Conservation (phyloP, 768 basidiomycete genomes). For the Mycena indigotica region DNA sequence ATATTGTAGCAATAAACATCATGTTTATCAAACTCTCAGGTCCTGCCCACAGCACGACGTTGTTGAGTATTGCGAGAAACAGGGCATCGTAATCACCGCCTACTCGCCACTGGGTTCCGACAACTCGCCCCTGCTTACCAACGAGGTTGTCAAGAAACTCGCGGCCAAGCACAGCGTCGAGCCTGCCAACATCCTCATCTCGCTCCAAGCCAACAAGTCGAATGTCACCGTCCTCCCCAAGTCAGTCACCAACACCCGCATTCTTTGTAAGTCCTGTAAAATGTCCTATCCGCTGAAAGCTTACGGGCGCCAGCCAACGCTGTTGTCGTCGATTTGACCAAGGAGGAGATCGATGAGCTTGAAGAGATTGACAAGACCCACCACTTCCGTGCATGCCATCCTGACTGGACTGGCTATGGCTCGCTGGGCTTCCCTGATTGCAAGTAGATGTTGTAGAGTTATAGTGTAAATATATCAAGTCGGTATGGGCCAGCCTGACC, state of each 20-base stretch:
- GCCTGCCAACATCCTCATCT: conserved; percentile 70
- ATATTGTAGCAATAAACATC: not conserved
- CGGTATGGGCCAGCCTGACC: too few relatives aligned
- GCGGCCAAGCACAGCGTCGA: conserved; percentile 61
- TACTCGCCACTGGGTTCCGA: conserved; percentile 82
- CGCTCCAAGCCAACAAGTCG: conserved; percentile 70
- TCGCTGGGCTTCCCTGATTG: conserved; percentile 63
- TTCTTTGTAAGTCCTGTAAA: conserved; percentile 43
- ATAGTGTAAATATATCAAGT: too few relatives aligned
- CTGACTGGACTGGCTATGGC: conserved; percentile 66
- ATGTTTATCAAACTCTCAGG: conserved; percentile 26
- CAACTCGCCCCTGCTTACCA: conserved; percentile 63
- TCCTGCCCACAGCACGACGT: conserved; percentile 70
- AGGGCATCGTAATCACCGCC: conserved; percentile 72
- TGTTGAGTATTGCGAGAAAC: conserved; percentile 57
- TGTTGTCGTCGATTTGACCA: conserved; percentile 60
- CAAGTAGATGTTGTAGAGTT: conserved; percentile 29
- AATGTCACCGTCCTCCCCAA: conserved; percentile 71
- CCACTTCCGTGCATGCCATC: conserved; percentile 68
- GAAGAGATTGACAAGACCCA: conserved; percentile 59
- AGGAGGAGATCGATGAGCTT: conserved; percentile 62
- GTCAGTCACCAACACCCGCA: conserved; percentile 71
- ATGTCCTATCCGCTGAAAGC: not conserved
- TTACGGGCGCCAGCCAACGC: conserved; percentile 48
- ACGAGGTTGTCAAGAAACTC: conserved; percentile 61